Evolutionary conservation across 306 rosid genomes (phyloP).

Genomic region (Boehmeria nivea): DNA sequence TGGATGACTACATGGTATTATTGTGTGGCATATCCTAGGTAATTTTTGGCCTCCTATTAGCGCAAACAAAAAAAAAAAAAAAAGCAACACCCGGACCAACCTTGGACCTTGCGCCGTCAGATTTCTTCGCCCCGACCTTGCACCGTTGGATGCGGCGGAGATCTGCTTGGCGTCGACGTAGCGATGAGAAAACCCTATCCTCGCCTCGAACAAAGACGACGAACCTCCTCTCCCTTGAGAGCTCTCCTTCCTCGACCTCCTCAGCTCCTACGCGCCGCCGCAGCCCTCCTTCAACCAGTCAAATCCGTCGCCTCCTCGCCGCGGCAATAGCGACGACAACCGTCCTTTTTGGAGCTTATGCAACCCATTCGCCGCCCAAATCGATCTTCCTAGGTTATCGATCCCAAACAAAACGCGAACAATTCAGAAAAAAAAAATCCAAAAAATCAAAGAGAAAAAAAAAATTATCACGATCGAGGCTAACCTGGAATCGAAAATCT

Average conservation of each 20-base stretch:
- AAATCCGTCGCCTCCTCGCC: conserved; percentile 3
- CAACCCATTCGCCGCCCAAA: conserved; percentile 68
- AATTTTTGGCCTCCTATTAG: no score
- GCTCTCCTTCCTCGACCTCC: conserved; percentile 32
- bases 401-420: no score
- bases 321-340: neutral
- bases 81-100: no score
- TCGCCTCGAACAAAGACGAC: conserved; percentile 32
- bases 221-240: conserved; percentile 28
- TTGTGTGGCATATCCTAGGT: no score
- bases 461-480: conserved; percentile 35
- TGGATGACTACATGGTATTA: no score
- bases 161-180: conserved; percentile 64
- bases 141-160: no score
- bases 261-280: conserved; percentile 28
- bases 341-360: conserved; percentile 61
- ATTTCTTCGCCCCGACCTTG: no score
- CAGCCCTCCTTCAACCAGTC: neutral
- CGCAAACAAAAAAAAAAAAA: no score
- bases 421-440: no score
- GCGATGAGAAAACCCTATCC: conserved; percentile 41
- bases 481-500: neutral
- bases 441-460: no score
- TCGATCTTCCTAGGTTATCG: no score
- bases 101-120: no score